Evolutionary conservation across 2,329 filamentous ascomycete genomes (phyloP).

Genomic region (Claviceps arundinis): DNA sequence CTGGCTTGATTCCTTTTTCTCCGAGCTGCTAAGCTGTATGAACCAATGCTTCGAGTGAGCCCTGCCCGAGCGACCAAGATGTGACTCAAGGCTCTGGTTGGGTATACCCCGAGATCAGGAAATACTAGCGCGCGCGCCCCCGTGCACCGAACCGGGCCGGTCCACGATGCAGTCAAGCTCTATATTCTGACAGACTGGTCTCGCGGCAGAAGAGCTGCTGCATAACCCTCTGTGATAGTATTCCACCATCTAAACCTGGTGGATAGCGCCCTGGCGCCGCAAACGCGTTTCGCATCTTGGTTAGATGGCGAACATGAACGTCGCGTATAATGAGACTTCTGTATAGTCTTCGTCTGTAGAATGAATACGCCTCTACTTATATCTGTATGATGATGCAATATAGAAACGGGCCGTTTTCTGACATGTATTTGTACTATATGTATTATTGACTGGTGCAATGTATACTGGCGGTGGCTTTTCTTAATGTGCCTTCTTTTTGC

Average conservation of each 20-base stretch:
- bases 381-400: no score
- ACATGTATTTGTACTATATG: no score
- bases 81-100: conserved; percentile 34
- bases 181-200: conserved; percentile 44
- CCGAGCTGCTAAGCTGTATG: conserved; percentile 42
- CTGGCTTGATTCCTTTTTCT: conserved; percentile 34
- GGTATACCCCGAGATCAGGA: conserved; percentile 49
- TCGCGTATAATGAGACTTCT: no score
- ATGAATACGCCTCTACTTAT: no score
- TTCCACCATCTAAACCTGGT: not conserved
- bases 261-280: conserved; percentile 12
- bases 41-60: conserved; percentile 37
- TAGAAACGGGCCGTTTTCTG: no score
- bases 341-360: no score
- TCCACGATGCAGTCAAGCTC: conserved; percentile 35
- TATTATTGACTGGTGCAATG: no score
- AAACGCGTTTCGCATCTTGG: conserved; percentile 19
- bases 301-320: conserved; percentile 16
- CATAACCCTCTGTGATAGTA: conserved; percentile 7
- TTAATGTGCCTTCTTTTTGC: no score
- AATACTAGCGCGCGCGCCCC: conserved; percentile 21
- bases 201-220: conserved; percentile 25
- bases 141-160: conserved; percentile 27
- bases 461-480: no score
- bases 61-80: conserved; percentile 26